Conservation (phyloP, 2,329 filamentous ascomycete genomes). For the Fusarium xylarioides region DNA sequence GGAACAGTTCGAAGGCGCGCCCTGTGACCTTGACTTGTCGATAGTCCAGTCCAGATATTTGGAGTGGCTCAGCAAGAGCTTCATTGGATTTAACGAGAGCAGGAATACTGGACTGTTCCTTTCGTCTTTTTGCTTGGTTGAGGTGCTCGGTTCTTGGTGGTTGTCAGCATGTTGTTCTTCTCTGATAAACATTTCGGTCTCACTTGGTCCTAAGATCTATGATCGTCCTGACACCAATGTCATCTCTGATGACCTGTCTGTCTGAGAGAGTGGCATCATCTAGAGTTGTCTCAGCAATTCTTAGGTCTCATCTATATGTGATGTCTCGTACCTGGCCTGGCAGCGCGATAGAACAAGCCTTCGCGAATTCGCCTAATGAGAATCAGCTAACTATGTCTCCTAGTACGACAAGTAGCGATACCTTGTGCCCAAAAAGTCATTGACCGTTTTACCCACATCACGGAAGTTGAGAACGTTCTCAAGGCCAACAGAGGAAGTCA, state of each 20-base stretch:
- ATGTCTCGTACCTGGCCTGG: slow-evolving; percentile 62
- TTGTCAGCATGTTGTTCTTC: slow-evolving; percentile 3
- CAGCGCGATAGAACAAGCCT: slow-evolving; percentile 74
- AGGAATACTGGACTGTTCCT: slow-evolving; percentile 55
- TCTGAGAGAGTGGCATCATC: slow-evolving; percentile 78
- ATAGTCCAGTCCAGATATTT: slow-evolving; percentile 72
- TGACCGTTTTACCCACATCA: slow-evolving; percentile 76
- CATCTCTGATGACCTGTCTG: slow-evolving; percentile 64
- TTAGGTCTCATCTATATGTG: background rate
- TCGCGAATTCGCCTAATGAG: slow-evolving; percentile 61
- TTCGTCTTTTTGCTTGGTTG: slow-evolving; percentile 70
- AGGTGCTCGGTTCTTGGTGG: slow-evolving; percentile 73
- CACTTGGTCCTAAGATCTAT: slow-evolving; percentile 84
- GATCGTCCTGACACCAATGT: slow-evolving; percentile 74
- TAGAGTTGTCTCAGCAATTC: slow-evolving; percentile 37
- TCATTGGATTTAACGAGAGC: slow-evolving; percentile 54
- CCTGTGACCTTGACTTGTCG: slow-evolving; percentile 79
- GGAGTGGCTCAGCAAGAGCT: slow-evolving; percentile 62
- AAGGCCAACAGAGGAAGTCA: slow-evolving; percentile 32
- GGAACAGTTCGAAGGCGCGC: slow-evolving; percentile 71
- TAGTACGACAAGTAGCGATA: slow-evolving; percentile 41
- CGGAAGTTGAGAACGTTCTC: slow-evolving; percentile 73
- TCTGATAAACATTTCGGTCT: slow-evolving; percentile 11
- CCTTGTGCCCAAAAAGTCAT: slow-evolving; percentile 65
- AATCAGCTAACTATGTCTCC: background rate